These are phyloP conservation scores for Hsuehochloa calcarea DNA, from an alignment of 176 grass and related monocot species.

Conservation along the genomic window DNA sequence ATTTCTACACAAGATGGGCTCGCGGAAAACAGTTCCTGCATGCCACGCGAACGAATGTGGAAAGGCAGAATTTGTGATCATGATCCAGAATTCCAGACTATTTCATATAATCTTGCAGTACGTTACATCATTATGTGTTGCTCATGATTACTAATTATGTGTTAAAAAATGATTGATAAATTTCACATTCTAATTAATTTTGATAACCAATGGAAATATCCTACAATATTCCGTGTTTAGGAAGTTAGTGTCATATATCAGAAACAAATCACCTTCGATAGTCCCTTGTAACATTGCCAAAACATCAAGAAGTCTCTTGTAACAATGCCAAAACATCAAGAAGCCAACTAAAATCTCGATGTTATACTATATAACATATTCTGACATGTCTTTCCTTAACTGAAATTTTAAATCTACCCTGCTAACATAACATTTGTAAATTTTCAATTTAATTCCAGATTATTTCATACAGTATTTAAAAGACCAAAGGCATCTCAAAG, in stretches of 20 bases:
- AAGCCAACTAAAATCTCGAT: neutral
- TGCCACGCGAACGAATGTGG: neutral
- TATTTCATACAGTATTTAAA: neutral
- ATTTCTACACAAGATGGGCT: conserved; percentile 87
- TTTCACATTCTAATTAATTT: neutral
- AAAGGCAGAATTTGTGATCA: conserved; percentile 15
- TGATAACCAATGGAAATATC: neutral
- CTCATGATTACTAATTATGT: neutral
- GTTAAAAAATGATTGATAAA: neutral
- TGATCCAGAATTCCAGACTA: neutral
- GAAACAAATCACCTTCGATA: neutral
- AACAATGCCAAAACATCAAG: neutral
- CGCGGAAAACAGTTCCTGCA: conserved; percentile 92
- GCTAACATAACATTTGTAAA: neutral
- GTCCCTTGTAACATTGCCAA: neutral
- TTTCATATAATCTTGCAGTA: neutral
- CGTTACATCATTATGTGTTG: neutral
- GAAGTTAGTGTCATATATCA: neutral
- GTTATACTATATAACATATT: neutral
- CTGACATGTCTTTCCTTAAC: neutral
- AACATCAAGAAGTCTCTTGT: neutral
- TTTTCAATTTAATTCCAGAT: neutral
- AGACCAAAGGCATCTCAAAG: neutral
- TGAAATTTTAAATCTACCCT: neutral
- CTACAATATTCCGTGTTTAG: neutral